Percentiles rank a stretch among this genome's conserved stretches.
These are phyloP conservation scores for Solanum pimpinellifolium DNA, from an alignment of 257 asterid genomes.

Conservation along the genomic window DNA sequence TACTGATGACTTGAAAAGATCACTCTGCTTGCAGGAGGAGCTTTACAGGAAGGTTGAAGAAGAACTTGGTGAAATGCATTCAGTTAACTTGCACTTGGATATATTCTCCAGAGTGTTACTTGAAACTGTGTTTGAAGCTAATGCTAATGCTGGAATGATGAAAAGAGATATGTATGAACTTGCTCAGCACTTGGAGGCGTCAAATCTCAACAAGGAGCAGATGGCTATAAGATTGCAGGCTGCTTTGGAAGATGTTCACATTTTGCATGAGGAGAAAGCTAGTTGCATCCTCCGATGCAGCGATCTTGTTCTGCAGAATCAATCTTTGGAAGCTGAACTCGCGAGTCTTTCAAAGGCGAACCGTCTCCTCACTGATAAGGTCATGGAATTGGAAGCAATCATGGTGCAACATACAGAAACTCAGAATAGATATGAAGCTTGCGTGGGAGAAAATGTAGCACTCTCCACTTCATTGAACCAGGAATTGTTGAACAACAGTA, in stretches of 20 bases:
- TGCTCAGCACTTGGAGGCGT: constrained; percentile 42
- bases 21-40: constrained; percentile 70
- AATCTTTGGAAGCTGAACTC: constrained; percentile 50
- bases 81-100: constrained; percentile 57
- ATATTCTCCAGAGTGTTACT: constrained; percentile 61
- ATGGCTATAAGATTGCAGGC: constrained; percentile 52
- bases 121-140: constrained; percentile 48
- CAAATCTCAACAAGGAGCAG: constrained; percentile 46
- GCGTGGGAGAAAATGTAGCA: constrained; percentile 51
- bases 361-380: constrained; percentile 41
- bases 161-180: constrained; percentile 34
- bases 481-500: constrained; percentile 37
- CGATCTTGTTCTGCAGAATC: constrained; percentile 61
- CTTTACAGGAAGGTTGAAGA: constrained; percentile 71
- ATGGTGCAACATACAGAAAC: constrained; percentile 24
- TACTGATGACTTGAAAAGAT: constrained; percentile 68
- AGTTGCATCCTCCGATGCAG: constrained; percentile 40
- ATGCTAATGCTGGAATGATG: constrained; percentile 26
- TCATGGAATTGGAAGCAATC: constrained; percentile 36
- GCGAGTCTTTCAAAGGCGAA: constrained; percentile 34
- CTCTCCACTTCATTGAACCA: constrained; percentile 47
- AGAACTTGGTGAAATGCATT: constrained; percentile 73
- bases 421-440: constrained; percentile 46
- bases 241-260: constrained; percentile 48
- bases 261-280: constrained; percentile 46